These are phyloP conservation scores for Glutinoglossum americanum DNA, from an alignment of 495 filamentous ascomycete genomes.

Conservation along the genomic window DNA sequence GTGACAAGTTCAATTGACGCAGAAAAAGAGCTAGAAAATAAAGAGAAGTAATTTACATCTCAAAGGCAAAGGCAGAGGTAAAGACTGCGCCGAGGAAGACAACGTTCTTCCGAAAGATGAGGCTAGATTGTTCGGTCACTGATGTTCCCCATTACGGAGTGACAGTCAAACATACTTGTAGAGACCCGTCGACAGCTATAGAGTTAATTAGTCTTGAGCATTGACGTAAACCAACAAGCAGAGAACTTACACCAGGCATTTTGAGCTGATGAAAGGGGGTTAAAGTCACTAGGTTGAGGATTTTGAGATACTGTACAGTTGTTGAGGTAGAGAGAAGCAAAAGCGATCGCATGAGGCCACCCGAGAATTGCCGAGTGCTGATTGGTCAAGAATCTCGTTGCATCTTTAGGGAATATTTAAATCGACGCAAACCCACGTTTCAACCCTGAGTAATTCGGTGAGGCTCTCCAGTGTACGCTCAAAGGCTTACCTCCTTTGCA, in stretches of 20 bases:
- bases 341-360: neutral
- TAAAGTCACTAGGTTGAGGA: neutral
- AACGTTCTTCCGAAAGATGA: conserved; percentile 65
- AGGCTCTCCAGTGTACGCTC: neutral
- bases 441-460: neutral
- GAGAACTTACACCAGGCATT: conserved; percentile 31
- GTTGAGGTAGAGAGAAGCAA: neutral
- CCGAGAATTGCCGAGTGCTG: neutral
- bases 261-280: conserved; percentile 10
- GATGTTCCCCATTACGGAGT: conserved; percentile 4
- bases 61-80: conserved; percentile 67
- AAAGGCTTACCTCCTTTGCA: neutral
- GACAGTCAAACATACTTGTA: conserved; percentile 54
- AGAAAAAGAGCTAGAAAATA: neutral
- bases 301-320: neutral
- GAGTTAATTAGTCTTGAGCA: neutral
- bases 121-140: conserved; percentile 25
- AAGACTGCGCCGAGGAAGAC: conserved; percentile 77
- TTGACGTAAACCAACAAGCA: neutral
- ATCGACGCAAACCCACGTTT: neutral
- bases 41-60: conserved; percentile 44
- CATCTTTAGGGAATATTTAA: neutral
- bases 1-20: neutral
- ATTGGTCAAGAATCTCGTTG: neutral
- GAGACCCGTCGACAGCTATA: conserved; percentile 34